Conservation (phyloP, 257 asterid genomes). For the Nicotiana benthamiana region DNA sequence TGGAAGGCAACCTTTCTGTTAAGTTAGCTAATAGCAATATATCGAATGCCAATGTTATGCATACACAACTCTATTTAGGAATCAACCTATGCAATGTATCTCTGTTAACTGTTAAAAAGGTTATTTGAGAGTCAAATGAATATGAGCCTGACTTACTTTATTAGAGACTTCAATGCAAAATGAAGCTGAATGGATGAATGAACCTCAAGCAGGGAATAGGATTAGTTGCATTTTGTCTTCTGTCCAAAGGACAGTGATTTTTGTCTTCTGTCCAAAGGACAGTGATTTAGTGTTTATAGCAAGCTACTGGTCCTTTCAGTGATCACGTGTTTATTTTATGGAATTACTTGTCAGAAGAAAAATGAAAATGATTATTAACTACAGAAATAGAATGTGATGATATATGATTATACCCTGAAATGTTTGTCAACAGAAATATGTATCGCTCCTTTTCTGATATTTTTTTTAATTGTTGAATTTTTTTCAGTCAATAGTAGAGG, state of each 20-base stretch:
- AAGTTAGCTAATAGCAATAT: background rate
- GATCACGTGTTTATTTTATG: background rate
- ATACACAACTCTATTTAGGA: background rate
- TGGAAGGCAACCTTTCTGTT: background rate
- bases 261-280: background rate
- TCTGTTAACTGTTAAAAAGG: background rate
- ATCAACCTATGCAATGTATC: background rate
- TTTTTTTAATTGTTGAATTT: background rate
- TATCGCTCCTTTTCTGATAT: background rate
- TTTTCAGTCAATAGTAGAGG: background rate
- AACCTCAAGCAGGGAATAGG: background rate
- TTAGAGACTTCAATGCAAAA: background rate
- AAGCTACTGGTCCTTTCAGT: background rate
- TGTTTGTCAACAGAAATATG: background rate
- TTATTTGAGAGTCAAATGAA: background rate
- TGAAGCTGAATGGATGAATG: background rate
- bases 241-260: background rate
- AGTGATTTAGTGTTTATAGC: background rate
- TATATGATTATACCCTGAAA: background rate
- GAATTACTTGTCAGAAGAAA: background rate
- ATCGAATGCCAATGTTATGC: background rate
- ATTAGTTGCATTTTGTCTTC: background rate
- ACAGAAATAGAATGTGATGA: background rate
- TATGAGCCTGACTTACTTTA: background rate
- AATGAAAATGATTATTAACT: background rate